Evolutionary conservation across 192 early-diverging fungal genomes (phyloP).

Genomic region (Backusella sp.): DNA sequence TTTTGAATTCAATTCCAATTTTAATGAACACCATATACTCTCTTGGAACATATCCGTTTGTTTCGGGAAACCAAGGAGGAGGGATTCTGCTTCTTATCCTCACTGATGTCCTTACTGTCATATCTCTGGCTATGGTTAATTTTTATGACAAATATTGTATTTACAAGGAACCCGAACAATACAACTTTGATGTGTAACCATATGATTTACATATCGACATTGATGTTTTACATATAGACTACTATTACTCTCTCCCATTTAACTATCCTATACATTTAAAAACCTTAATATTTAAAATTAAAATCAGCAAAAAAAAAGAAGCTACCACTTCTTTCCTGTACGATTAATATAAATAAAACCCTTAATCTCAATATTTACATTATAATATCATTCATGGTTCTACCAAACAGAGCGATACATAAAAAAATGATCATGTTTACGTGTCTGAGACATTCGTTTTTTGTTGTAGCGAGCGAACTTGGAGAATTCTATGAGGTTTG

Average conservation of each 20-base stretch:
- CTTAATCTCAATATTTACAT: neutral
- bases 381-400: neutral
- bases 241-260: neutral
- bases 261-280: neutral
- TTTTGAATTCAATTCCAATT: constrained; percentile 7
- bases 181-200: neutral
- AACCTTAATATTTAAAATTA: neutral
- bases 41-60: neutral
- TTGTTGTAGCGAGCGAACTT: neutral
- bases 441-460: neutral
- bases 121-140: neutral
- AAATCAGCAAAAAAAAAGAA: neutral
- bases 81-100: neutral
- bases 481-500: neutral
- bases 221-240: neutral
- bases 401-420: neutral
- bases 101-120: neutral
- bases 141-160: neutral
- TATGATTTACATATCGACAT: neutral
- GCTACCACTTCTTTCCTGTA: neutral
- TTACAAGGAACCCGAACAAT: neutral
- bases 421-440: neutral
- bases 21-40: neutral
- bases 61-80: neutral
- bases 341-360: neutral